Percentiles rank a stretch among this genome's conserved stretches.
Conservation (phyloP, 2,329 filamentous ascomycete genomes). For the Colletotrichum brevisporum region DNA sequence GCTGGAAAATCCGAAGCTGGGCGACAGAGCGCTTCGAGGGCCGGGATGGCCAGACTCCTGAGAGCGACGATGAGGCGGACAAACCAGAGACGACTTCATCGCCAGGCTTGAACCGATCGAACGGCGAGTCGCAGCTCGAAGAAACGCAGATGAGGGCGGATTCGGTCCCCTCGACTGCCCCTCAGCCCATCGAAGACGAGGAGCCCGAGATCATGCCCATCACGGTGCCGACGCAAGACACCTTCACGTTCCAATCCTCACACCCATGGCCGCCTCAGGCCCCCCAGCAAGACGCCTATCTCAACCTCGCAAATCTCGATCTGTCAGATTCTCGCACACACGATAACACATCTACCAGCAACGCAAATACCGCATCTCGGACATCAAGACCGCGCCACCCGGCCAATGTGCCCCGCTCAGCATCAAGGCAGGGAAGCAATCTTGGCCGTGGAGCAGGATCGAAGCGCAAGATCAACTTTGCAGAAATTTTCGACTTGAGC, state of each 20-base stretch:
- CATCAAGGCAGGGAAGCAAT: conserved; percentile 49
- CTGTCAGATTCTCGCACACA: conserved; percentile 66
- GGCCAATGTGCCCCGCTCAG: conserved; percentile 32
- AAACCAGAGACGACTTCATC: conserved; percentile 73
- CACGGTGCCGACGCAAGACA: conserved; percentile 69
- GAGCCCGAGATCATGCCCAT: conserved; percentile 51
- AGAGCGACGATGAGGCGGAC: conserved; percentile 79
- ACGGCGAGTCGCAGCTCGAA: conserved; percentile 47
- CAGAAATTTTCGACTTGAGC: conserved; percentile 81
- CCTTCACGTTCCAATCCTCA: conserved; percentile 79
- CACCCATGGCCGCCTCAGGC: conserved; percentile 61
- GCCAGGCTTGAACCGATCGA: conserved; percentile 67
- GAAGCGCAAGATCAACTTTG: conserved; percentile 81
- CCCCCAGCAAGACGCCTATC: conserved; percentile 68
- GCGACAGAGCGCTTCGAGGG: conserved; percentile 79
- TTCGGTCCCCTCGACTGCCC: conserved; percentile 48
- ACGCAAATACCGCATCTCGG: conserved; percentile 41
- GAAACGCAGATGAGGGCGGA: conserved; percentile 51
- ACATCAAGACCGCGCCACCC: conserved; percentile 39
- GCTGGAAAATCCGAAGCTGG: conserved; percentile 73
- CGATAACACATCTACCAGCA: conserved; percentile 49
- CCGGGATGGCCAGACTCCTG: conserved; percentile 67
- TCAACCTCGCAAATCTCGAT: conserved; percentile 73
- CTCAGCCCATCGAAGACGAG: conserved; percentile 36
- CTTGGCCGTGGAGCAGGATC: conserved; percentile 76